Evolutionary conservation across 2,329 filamentous ascomycete species (phyloP).

Genomic region (Colletotrichum ledebouriae): DNA sequence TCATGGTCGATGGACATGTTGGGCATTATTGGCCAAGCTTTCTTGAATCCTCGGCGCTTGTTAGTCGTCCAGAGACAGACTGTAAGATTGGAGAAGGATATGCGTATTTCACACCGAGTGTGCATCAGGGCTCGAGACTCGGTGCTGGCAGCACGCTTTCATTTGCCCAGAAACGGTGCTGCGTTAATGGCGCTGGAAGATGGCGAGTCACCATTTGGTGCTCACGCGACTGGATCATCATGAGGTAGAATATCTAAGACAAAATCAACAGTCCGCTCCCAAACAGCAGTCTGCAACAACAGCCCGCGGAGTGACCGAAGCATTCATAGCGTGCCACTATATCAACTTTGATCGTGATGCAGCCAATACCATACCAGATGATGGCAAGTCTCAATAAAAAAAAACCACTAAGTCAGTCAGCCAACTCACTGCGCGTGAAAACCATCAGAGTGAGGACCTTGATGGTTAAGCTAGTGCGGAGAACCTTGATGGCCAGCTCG

Average conservation of each 20-base stretch:
- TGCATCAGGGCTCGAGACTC: too few relatives aligned
- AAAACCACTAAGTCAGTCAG: constrained; percentile 8
- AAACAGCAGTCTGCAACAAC: background rate
- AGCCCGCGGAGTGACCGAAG: constrained; percentile 1
- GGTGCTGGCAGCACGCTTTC: too few relatives aligned
- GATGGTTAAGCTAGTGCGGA: constrained; percentile 39
- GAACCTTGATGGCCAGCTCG: constrained; percentile 34
- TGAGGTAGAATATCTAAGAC: background rate
- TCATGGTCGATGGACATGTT: background rate
- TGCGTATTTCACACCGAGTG: too few relatives aligned
- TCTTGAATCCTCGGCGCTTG: constrained; percentile 17
- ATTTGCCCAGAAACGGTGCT: too few relatives aligned
- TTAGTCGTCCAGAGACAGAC: background rate
- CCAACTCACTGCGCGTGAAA: constrained; percentile 14
- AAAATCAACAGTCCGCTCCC: background rate
- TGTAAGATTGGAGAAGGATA: too few relatives aligned
- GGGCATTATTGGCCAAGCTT: constrained; percentile 27
- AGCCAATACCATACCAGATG: background rate
- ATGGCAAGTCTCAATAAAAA: background rate
- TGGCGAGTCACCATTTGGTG: background rate
- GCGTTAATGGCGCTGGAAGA: background rate
- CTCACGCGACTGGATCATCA: background rate
- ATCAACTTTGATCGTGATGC: background rate
- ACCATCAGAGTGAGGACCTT: constrained; percentile 25
- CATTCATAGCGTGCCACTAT: background rate